Evolutionary conservation across 2,329 filamentous ascomycete species (phyloP), one percentile per base, ranked within the genome.

Genomic region (Blastomyces parvus): DNA sequence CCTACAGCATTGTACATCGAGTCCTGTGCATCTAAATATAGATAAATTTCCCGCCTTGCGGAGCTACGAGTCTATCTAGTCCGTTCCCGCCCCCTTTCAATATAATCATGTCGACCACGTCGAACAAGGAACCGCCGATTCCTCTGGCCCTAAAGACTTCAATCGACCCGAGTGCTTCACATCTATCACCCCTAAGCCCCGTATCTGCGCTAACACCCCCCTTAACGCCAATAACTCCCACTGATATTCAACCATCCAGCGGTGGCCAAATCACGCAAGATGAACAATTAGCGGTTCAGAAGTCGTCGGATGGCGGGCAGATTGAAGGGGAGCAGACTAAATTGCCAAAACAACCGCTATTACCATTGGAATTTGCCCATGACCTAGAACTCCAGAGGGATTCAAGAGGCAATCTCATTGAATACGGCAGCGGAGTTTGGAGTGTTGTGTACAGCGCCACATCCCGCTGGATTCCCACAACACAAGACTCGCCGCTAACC

Each of bases 371-470:
- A 30, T 77, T 77, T 58, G 63, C 68, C 2, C 71, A 73, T 14
- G 71, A 73, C n/a, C 60, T 78, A 13, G 71, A 77, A 59, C 67
- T 74, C 22, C 70, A 70, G 25, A 64, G 52, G 7, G 72, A 73
- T 60, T 50, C 62, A 1, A 64, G 67, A n/a, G 73, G 72, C 19
- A 68, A 67, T 17, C 70, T 68, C 8, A 60, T 76, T 22, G 73
- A 78, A 61, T 80, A 77, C 61, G 79, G 79, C 30, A 73, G 72
- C 46, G 79, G 79, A 30, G 78, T 73, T 22, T 81, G 79, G 79
- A 81, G 79, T 65, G 74, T 73, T 22, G 79, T 81, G 22, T 79
- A 78, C 69, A 77, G 76, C 65, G 79, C 78, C 13, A 70, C 65
- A 5, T 70, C 72, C 14, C 68, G 60, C 25, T 64, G 64, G 22